A percentile compares a stretch with the other conserved stretches of the same genome.
Evolutionary conservation across 2,329 filamentous ascomycete species (phyloP).

Genomic region (Talaromyces sp.): DNA sequence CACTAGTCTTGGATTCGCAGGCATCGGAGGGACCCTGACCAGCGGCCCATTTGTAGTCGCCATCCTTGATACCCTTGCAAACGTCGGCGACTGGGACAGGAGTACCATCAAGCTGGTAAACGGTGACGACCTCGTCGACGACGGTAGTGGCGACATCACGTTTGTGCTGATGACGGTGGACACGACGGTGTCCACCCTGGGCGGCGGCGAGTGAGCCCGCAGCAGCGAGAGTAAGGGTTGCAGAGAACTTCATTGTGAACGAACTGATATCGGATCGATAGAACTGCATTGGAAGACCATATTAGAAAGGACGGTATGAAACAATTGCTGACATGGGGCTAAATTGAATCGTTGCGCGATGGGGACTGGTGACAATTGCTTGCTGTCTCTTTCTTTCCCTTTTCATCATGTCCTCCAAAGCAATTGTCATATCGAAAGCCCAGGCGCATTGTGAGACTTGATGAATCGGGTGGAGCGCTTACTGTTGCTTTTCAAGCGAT

Average conservation of each 20-base stretch:
- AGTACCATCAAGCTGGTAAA: slow-evolving; percentile 68
- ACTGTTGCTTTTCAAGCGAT: background rate
- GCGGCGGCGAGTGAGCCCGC: slow-evolving; percentile 40
- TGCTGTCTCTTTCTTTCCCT: background rate
- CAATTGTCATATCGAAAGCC: background rate
- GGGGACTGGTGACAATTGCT: background rate
- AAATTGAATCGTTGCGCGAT: background rate
- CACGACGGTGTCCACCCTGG: slow-evolving; percentile 38
- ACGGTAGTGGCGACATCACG: slow-evolving; percentile 51
- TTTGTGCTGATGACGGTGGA: slow-evolving; percentile 37
- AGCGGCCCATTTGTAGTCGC: slow-evolving; percentile 61
- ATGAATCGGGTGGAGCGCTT: background rate
- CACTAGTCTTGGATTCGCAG: slow-evolving; percentile 32
- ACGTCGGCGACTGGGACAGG: slow-evolving; percentile 59
- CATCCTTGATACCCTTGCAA: slow-evolving; percentile 65
- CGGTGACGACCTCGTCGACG: slow-evolving; percentile 59
- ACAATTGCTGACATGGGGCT: background rate
- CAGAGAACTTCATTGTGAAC: slow-evolving; percentile 38
- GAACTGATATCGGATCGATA: background rate
- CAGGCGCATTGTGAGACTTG: background rate
- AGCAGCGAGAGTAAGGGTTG: slow-evolving; percentile 38
- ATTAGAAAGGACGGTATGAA: background rate
- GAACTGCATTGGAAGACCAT: background rate
- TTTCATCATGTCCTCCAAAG: background rate
- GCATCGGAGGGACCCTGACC: slow-evolving; percentile 56